Base-by-base conservation (phyloP, 1,284 basidiomycete genomes). In the Papiliotrema nemorosa region DNA sequence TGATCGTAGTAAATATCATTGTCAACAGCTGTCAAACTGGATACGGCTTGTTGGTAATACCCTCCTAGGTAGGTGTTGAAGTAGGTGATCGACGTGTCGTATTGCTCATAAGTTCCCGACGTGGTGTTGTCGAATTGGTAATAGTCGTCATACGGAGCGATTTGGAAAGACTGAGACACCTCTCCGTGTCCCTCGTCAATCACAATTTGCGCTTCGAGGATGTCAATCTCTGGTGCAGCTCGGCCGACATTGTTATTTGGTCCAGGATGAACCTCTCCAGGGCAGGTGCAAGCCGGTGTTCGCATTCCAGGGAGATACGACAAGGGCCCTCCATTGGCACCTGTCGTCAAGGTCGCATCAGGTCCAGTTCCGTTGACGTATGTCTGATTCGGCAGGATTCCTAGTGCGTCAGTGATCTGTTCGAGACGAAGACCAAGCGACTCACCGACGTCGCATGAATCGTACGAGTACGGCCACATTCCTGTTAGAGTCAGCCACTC, bases 41-140 rank as follows among this genome's bases (percentile, higher is more conserved):
- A 88, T 20, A 86, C 67, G 24, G 87, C 86, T 73, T 94, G 86
- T 71, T 94, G 90, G 68, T 79, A 89, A 13, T 76, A 67, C 27
- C 85, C 86, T 22, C 90, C 91, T 46, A 78, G 81, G 72, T 92
- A 94, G 3, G 74, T 52, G 73, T 93, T 93, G 62, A 78, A 80
- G 50, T 84, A 75, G 2, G 81, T 80, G 20, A 84, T 80, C 18
- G 75, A 49, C 3, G 55, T 39, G 46, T 76, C 66, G 60, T 67
- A 69, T 9, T 60, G 58, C 3, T 48, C 50, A 22, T 54, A 50
- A n/a, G 47, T 55, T 14, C 36, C 76, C 2, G 80, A 70, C 5
- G 79, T 64, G 4, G 74, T 70, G 61, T 83, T 80, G 63, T 79
- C 75, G 64, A 81, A 86, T 51, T 81, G 58, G 70, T 87, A 89